Base-by-base conservation (phyloP, 1,284 basidiomycete genomes). In the Somion occarium region DNA sequence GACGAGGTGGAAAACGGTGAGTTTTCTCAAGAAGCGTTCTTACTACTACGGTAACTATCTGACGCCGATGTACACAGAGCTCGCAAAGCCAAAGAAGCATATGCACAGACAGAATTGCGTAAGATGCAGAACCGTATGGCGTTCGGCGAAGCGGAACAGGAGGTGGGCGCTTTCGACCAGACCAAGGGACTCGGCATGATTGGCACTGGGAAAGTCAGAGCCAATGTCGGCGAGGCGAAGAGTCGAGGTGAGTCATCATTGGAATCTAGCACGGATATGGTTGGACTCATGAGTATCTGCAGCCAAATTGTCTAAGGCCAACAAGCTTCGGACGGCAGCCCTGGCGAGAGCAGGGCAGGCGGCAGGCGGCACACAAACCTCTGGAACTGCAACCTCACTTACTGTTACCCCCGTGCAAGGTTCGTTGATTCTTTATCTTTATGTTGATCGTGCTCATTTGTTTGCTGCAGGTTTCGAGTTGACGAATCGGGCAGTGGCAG, bases 101-200 rank as follows among this genome's bases (percentile, higher is more conserved):
- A 96, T 64, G 95, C 94, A 2, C 91, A 94, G 71, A 98, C 97
- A 2, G 97, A 99, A 70, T 74, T 99, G 45, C 85, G 93, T 57
- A 99, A 99, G 72, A 76, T 97, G 60, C 94, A 98, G 71, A 99
- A 99, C 69, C 83, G 97, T 44, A 88, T 99, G 85, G 85, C 81
- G 57, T 99, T 99, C 62, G 97, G 97, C 50, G 88, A 96, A 70
- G 88, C 87, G 1, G 97, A 99, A 67, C 88, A 96, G 63, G 97
- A 99, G 69, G 88, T 94, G 20, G 94, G 93, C 37, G 92, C 93
- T 19, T 97, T 94, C 64, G 97, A 98, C 71, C 88, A 98, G 75
- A 94, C 92, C 11, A 91, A 94, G 70, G 97, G 97, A 3, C 71
- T 99, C 64, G 97, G 97, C 57, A 98, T 99, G 94, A 92, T 98